Evolutionary conservation across 2,329 filamentous ascomycete species (phyloP).

Genomic region (Calonectria henricotiae): DNA sequence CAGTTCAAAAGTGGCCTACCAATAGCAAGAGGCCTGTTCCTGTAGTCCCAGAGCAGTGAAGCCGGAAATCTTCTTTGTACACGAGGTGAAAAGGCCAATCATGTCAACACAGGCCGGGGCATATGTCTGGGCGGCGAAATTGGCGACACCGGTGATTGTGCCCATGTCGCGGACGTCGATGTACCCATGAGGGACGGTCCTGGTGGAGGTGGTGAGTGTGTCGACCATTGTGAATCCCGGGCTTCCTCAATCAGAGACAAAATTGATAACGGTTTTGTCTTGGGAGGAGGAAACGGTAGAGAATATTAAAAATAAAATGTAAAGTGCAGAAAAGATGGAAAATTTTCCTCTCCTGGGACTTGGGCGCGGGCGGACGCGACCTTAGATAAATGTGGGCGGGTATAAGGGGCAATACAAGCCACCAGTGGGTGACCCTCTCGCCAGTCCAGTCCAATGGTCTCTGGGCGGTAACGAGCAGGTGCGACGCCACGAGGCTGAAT

Average conservation of each 20-base stretch:
- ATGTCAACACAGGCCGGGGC: conserved; percentile 51
- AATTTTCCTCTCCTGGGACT: no score
- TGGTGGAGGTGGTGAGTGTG: conserved; percentile 10
- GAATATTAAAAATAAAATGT: not conserved
- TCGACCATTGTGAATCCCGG: conserved; percentile 13
- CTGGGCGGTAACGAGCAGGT: not conserved
- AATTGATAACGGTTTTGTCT: not conserved
- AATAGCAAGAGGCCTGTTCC: conserved; percentile 56
- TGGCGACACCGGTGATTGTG: not conserved
- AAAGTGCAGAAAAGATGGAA: not conserved
- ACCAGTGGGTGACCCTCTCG: not conserved
- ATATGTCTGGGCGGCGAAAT: conserved; percentile 42
- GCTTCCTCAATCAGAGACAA: not conserved
- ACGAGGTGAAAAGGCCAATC: conserved; percentile 52
- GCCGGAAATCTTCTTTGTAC: conserved; percentile 46
- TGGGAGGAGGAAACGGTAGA: not conserved
- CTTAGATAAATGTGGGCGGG: not conserved
- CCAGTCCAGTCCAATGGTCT: not conserved
- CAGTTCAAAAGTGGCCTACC: conserved; percentile 46
- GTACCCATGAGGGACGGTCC: not conserved
- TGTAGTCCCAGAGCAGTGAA: conserved; percentile 50
- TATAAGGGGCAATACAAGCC: conserved; percentile 10
- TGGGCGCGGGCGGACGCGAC: conserved; percentile 12
- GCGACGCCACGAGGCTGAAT: conserved; percentile 16
- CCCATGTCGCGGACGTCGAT: conserved; percentile 13